phyloP scores from a whole-genome alignment of 768 basidiomycete species.

The Macrolepiota dolichaula region DNA sequence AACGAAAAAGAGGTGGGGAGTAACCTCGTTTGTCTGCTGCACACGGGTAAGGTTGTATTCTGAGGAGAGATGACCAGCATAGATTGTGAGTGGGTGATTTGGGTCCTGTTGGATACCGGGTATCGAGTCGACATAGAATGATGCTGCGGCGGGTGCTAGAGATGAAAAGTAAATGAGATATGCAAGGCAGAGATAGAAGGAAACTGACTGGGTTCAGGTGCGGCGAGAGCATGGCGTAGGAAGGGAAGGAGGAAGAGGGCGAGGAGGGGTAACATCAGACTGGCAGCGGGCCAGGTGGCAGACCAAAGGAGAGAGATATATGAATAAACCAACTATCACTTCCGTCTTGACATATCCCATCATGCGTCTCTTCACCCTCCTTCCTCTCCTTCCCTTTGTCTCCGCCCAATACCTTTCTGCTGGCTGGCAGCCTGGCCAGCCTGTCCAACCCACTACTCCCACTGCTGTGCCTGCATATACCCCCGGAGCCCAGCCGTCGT shows the following conservation, averaged over 20 bases:
- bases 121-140: slow-evolving; percentile 76
- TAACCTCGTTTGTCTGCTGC: slow-evolving; percentile 52
- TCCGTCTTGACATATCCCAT: slow-evolving; percentile 50
- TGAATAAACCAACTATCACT: slow-evolving; percentile 14
- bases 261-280: slow-evolving; percentile 9
- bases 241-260: neutral
- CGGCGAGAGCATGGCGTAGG: slow-evolving; percentile 14
- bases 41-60: slow-evolving; percentile 59
- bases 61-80: slow-evolving; percentile 81
- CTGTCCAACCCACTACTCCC: slow-evolving; percentile 27
- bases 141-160: slow-evolving; percentile 76
- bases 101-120: slow-evolving; percentile 76
- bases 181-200: neutral
- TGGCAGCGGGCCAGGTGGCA: slow-evolving; percentile 11
- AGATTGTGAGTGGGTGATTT: slow-evolving; percentile 72
- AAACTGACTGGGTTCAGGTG: slow-evolving; percentile 36
- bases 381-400: slow-evolving; percentile 34
- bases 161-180: slow-evolving; percentile 7
- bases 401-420: slow-evolving; percentile 74
- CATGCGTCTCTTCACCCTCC: slow-evolving; percentile 27
- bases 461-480: slow-evolving; percentile 20
- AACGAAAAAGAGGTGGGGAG: slow-evolving; percentile 84
- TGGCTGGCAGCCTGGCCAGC: slow-evolving; percentile 81
- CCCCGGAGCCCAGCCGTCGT: slow-evolving; percentile 15
- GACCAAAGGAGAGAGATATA: slow-evolving; percentile 7